Base-by-base conservation (phyloP, 2,329 filamentous ascomycete species). In the Colletotrichum sp. region DNA sequence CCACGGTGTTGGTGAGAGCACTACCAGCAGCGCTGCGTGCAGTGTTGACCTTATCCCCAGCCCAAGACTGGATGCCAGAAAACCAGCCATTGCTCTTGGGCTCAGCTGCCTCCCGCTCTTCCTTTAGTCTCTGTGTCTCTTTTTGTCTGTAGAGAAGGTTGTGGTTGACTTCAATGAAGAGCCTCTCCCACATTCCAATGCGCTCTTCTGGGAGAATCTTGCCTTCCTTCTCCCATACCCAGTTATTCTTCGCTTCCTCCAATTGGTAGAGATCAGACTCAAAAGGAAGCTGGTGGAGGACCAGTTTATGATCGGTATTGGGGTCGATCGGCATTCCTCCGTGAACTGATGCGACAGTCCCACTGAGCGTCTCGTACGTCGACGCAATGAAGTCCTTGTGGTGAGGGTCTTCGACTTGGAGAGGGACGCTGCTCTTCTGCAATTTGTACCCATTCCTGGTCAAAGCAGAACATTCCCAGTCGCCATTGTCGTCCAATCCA, bases 401-500 rank as follows among this genome's bases (percentile, higher is more conserved):
- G 16, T 63, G 24, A 2, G 55, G 24, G 4, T 71, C 66, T 18
- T 61, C 61, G 4, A 34, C 7, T 12, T 36, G 16, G 1, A 34
- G 52, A 0, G 64, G 57, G 16, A 6, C n/a, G 3, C 18, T 32
- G 12, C 32, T 68, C 43, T 68, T 65, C 16, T 66, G 64, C 7
- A 79, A 72, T 24, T 57, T 39, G 39, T 71, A 77, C 7, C 77
- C 74, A 3, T 69, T 81, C 72, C 60, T 77, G 61, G 72, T 76
- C 9, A 78, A 34, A 1, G 78, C 77, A 39, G 63, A 32, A 12
- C 78, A 79, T 18, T 64, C 52, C 76, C 82, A 84, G 5, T 71
- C 70, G 10, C 78, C 81, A 9, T 75, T 77, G 68, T 84, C 82
- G 59, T 83, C 78, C 55, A 83, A 79, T 9, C 82, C 81, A 3